phyloP scores from a whole-genome alignment of 352 stramenopile genomes.

The Phytophthora fragariaefolia region DNA sequence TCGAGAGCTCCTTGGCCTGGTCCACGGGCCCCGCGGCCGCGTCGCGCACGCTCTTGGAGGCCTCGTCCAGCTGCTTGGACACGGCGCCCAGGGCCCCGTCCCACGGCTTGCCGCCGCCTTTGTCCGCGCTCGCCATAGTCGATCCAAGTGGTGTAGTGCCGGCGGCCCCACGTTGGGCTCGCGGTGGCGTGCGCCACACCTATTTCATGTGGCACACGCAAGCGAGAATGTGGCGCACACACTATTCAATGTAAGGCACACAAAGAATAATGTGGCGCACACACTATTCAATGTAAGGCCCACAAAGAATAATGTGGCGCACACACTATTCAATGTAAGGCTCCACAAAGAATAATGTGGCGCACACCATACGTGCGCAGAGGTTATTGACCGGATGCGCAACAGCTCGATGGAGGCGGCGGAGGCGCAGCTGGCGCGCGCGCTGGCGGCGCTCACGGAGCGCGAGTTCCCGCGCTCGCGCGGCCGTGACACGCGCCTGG shows the following conservation, averaged over 20 bases:
- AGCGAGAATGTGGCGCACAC: not conserved
- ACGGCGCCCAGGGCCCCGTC: conserved; percentile 51
- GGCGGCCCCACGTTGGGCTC: conserved; percentile 10
- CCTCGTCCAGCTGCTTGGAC: conserved; percentile 58
- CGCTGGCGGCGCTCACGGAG: conserved; percentile 44
- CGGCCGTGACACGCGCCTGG: conserved; percentile 47
- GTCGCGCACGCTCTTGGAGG: conserved; percentile 55
- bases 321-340: too few relatives aligned
- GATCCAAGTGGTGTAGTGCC: conserved; percentile 16
- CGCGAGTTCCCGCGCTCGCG: conserved; percentile 44
- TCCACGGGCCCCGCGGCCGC: conserved; percentile 42
- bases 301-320: not conserved
- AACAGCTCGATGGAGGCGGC: conserved; percentile 30
- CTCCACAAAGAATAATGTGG: not conserved
- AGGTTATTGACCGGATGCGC: not conserved
- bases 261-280: too few relatives aligned
- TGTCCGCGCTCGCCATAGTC: conserved; percentile 42
- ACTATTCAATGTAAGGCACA: not conserved
- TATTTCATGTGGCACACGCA: not conserved
- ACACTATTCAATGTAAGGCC: not conserved
- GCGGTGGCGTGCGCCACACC: not conserved
- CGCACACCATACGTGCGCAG: conserved; percentile 3
- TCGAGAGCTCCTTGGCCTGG: conserved; percentile 74
- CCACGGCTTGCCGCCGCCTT: conserved; percentile 68
- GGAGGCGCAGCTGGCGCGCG: conserved; percentile 41